phyloP scores from a whole-genome alignment of 306 rosid species.

The Trifolium repens region DNA sequence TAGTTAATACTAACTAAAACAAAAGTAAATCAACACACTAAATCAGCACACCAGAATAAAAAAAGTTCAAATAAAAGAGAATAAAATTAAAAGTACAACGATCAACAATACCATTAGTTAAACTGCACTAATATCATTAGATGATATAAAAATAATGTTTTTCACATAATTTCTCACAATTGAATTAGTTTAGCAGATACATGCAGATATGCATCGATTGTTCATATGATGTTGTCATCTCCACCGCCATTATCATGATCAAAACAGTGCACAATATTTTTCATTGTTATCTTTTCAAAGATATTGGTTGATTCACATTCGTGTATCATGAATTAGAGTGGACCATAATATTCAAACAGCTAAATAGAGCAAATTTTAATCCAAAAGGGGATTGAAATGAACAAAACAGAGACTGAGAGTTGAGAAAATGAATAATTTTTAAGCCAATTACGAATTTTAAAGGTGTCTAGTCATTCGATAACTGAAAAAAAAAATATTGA shows the following conservation, averaged over 20 bases:
- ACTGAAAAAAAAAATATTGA: neutral
- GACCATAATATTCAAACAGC: neutral
- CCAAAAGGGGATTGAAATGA: neutral
- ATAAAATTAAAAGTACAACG: too few species aligned
- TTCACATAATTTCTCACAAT: neutral
- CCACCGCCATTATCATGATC: neutral
- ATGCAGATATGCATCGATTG: neutral
- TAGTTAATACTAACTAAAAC: too few species aligned
- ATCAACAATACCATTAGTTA: too few species aligned
- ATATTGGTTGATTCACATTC: constrained; percentile 11
- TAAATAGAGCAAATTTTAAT: neutral
- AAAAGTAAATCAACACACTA: too few species aligned
- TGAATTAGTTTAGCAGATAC: neutral
- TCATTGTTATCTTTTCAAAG: constrained; percentile 6
- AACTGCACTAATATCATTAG: too few species aligned
- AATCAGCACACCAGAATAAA: too few species aligned
- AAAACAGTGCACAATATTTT: neutral
- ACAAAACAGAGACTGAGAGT: constrained; percentile 1
- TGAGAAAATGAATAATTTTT: too few species aligned
- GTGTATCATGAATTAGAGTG: neutral
- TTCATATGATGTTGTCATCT: neutral
- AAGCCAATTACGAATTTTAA: too few species aligned
- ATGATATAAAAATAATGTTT: neutral
- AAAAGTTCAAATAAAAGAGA: too few species aligned
- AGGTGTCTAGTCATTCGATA: neutral